Evolutionary conservation across 1,284 basidiomycete genomes (phyloP).

Genomic region (Cutaneotrichosporon sp.): DNA sequence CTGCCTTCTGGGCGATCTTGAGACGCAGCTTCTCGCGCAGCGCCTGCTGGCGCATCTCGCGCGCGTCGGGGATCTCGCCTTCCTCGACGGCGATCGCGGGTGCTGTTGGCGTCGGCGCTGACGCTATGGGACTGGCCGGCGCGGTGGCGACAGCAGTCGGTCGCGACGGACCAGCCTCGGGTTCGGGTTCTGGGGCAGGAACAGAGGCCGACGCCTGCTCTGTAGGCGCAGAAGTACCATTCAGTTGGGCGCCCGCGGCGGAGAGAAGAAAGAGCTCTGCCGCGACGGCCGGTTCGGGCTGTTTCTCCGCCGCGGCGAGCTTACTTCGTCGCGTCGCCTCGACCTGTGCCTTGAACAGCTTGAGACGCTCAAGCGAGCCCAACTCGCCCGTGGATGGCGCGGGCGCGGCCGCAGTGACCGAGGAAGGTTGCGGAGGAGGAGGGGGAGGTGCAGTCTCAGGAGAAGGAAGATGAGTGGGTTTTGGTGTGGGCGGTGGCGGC

Average conservation of each 20-base stretch:
- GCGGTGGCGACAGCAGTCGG: background rate
- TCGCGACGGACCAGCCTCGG: background rate
- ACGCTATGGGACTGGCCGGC: background rate
- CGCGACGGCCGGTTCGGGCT: background rate
- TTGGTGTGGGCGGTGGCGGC: too few species aligned
- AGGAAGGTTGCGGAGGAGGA: too few species aligned
- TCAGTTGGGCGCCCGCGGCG: background rate
- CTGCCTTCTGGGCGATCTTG: background rate
- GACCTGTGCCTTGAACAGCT: conserved; percentile 18
- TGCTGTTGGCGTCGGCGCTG: background rate
- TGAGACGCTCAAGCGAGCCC: conserved; percentile 18
- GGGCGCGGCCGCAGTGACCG: background rate
- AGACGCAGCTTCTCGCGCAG: conserved; percentile 9
- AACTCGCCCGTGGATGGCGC: conserved; percentile 1
- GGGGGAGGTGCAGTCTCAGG: too few species aligned
- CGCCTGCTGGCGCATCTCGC: background rate
- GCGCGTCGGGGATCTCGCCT: background rate
- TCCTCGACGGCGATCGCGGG: background rate
- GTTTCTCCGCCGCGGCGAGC: background rate
- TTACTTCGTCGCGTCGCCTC: conserved; percentile 6
- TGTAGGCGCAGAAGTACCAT: background rate
- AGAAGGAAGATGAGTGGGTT: too few species aligned
- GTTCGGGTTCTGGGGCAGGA: too few species aligned
- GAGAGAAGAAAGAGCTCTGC: conserved; percentile 14
- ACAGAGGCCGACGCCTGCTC: background rate